Evolutionary conservation across 1,284 basidiomycete species (phyloP).

Genomic region (Apiotrichum brassicae): DNA sequence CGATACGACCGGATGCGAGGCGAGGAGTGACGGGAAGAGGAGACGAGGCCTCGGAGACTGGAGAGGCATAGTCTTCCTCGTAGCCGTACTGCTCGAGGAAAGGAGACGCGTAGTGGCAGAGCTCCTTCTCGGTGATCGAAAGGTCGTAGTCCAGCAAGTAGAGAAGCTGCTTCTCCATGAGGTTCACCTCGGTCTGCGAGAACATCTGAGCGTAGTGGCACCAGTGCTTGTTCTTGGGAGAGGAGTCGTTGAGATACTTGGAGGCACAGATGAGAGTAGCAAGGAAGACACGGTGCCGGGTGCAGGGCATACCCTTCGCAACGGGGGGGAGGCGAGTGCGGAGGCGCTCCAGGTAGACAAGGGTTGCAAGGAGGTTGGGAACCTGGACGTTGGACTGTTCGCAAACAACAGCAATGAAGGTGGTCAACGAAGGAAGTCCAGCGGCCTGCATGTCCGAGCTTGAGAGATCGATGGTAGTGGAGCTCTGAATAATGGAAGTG

Average conservation of each 20-base stretch:
- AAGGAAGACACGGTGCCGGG: slow-evolving; percentile 91
- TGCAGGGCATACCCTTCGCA: slow-evolving; percentile 87
- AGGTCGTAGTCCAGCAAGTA: slow-evolving; percentile 68
- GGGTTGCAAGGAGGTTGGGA: slow-evolving; percentile 81
- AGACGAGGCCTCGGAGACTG: slow-evolving; percentile 24
- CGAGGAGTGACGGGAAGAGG: slow-evolving; percentile 33
- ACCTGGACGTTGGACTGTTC: slow-evolving; percentile 84
- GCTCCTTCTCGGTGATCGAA: slow-evolving; percentile 44
- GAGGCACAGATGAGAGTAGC: slow-evolving; percentile 92
- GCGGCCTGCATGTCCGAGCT: slow-evolving; percentile 48
- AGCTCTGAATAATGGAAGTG: slow-evolving; percentile 45
- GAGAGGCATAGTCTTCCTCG: slow-evolving; percentile 20
- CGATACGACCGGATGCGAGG: slow-evolving; percentile 13
- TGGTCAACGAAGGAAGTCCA: slow-evolving; percentile 67
- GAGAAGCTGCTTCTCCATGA: slow-evolving; percentile 95
- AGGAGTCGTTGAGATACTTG: slow-evolving; percentile 96
- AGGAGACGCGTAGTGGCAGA: slow-evolving; percentile 79
- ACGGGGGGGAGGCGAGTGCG: slow-evolving; percentile 71
- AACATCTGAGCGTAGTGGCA: slow-evolving; percentile 63
- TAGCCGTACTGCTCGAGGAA: slow-evolving; percentile 49
- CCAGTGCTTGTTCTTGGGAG: slow-evolving; percentile 95
- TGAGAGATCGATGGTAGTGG: slow-evolving; percentile 36
- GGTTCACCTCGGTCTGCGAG: slow-evolving; percentile 60
- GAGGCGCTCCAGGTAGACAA: slow-evolving; percentile 88
- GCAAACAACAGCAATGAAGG: slow-evolving; percentile 81